A percentile compares a stretch with the other conserved stretches of the same genome.
Conservation (phyloP, 2,329 filamentous ascomycete genomes). For the Botrytis fragariae region DNA sequence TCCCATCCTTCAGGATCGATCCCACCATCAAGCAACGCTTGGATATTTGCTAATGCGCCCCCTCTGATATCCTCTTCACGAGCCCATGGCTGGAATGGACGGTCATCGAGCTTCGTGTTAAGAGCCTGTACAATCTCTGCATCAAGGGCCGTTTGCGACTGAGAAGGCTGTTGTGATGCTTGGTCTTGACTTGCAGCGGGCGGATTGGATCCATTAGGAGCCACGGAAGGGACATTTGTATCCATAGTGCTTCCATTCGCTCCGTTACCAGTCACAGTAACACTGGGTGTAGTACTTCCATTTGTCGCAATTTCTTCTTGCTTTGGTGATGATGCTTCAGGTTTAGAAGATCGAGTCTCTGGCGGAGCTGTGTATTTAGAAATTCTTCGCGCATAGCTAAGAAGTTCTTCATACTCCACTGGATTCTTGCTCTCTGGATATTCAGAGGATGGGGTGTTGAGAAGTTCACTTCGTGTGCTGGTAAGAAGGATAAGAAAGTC, state of each 20-base stretch:
- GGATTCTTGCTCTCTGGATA: constrained; percentile 51
- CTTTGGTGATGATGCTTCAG: neutral
- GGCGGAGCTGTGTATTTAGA: constrained; percentile 72
- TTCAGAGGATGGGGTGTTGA: constrained; percentile 57
- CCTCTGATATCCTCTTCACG: constrained; percentile 64
- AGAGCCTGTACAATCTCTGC: constrained; percentile 41
- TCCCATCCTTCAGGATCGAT: constrained; percentile 61
- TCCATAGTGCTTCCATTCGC: constrained; percentile 26
- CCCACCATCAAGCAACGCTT: constrained; percentile 60
- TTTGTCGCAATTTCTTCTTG: constrained; percentile 30
- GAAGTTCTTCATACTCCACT: constrained; percentile 69
- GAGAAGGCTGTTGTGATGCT: constrained; percentile 25
- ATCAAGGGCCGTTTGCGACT: constrained; percentile 35
- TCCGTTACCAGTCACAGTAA: constrained; percentile 19
- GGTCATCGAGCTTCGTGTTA: constrained; percentile 52
- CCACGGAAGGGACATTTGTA: constrained; percentile 23
- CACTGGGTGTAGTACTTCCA: constrained; percentile 31
- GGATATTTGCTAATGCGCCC: constrained; percentile 64
- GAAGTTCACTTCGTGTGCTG: constrained; percentile 69
- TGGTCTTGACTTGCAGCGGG: constrained; percentile 15
- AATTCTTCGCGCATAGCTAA: constrained; percentile 76
- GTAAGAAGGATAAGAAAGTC: constrained; percentile 68
- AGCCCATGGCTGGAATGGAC: constrained; percentile 76
- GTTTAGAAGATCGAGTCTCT: constrained; percentile 18
- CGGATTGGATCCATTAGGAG: constrained; percentile 1